Evolutionary conservation across 371 early-diverging fungal species (phyloP).

Genomic region (Mucor lusitanicus): DNA sequence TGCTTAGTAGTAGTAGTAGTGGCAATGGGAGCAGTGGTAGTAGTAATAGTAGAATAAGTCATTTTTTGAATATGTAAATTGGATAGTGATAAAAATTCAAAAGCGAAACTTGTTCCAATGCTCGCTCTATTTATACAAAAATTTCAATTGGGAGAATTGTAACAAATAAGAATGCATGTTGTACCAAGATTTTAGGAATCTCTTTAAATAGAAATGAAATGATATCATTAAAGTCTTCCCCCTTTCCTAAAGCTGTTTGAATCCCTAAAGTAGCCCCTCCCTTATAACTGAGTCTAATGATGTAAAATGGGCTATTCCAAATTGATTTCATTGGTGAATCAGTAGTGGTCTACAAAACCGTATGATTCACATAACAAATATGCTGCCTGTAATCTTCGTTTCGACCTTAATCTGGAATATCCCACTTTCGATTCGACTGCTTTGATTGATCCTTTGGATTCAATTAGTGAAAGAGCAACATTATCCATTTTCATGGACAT

Average conservation of each 20-base stretch:
- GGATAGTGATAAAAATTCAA: neutral
- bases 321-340: neutral
- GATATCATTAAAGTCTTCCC: neutral
- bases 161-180: neutral
- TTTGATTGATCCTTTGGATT: too few species aligned
- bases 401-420: too few species aligned
- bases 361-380: neutral
- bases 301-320: neutral
- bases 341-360: neutral
- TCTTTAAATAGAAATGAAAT: slow-evolving; percentile 1
- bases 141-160: neutral
- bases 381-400: too few species aligned
- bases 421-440: too few species aligned
- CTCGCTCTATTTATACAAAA: neutral
- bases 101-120: neutral
- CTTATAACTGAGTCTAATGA: neutral
- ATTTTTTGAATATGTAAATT: neutral
- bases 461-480: too few species aligned
- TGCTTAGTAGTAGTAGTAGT: neutral
- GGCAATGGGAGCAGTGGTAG: neutral
- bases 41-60: neutral
- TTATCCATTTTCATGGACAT: too few species aligned
- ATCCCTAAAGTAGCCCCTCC: neutral
- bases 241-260: neutral
- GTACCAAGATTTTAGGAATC: neutral